Evolutionary conservation across 78 protist genomes (phyloP).

Genomic region (slime mould (Dictyostelium discoideum)): DNA sequence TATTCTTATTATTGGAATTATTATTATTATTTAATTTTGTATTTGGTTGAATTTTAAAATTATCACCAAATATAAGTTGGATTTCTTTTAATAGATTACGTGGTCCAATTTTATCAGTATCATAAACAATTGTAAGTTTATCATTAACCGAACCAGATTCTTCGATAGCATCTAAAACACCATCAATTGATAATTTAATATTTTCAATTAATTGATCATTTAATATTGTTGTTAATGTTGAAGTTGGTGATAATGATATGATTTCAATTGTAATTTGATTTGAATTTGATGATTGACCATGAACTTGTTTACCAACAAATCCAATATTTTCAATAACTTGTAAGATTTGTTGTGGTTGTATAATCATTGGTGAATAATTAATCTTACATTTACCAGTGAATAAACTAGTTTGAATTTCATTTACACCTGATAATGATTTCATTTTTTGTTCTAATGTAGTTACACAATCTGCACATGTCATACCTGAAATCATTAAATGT

Average conservation of each 20-base stretch:
- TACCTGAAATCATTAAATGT: conserved; percentile 6
- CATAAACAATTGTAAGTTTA: neutral
- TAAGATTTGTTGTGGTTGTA: conserved; percentile 3
- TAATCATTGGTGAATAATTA: neutral
- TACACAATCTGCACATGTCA: conserved; percentile 68
- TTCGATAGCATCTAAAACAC: neutral
- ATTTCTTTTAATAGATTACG: conserved; percentile 15
- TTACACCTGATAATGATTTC: conserved; percentile 2
- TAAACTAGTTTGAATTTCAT: conserved; percentile 8
- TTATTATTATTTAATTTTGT: neutral
- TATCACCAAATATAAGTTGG: neutral
- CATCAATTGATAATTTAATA: neutral
- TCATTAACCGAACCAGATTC: neutral
- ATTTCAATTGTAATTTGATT: neutral
- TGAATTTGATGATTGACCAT: conserved; percentile 1
- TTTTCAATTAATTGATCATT: neutral
- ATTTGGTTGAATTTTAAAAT: conserved; percentile 2
- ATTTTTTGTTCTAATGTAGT: conserved; percentile 25
- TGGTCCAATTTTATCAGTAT: conserved; percentile 40
- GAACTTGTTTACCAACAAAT: conserved; percentile 5
- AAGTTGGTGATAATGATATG: neutral
- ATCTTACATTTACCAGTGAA: conserved; percentile 32
- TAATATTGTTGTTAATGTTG: neutral
- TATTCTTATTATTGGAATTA: neutral
- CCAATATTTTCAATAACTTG: conserved; percentile 12